Conservation (phyloP, 345 rosid species). For the Salix purpurea region DNA sequence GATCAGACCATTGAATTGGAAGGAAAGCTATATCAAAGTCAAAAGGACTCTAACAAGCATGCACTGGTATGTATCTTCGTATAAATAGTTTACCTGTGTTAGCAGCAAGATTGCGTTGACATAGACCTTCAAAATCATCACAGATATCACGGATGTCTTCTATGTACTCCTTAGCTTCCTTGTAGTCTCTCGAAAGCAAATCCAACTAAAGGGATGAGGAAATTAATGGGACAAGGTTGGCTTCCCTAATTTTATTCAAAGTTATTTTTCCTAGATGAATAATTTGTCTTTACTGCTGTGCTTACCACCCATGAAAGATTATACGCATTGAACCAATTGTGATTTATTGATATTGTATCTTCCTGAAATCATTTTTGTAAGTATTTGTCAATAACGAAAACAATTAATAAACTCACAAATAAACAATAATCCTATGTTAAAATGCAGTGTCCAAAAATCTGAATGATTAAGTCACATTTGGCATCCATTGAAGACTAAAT, state of each 20-base stretch:
- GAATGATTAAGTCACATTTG: background rate
- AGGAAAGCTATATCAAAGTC: too few relatives aligned
- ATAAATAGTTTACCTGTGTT: constrained; percentile 60
- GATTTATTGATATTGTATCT: constrained; percentile 89
- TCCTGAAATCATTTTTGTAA: constrained; percentile 49
- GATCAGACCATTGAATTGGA: too few relatives aligned
- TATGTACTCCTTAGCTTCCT: constrained; percentile 75
- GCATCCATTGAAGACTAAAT: background rate
- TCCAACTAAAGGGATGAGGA: constrained; percentile 57
- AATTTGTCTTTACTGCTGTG: constrained; percentile 1
- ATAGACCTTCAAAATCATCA: constrained; percentile 82
- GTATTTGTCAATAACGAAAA: constrained; percentile 7
- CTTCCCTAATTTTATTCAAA: background rate
- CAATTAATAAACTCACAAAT: background rate
- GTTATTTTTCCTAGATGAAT: constrained; percentile 10
- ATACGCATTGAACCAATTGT: constrained; percentile 87
- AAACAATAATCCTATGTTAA: background rate
- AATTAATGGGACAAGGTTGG: constrained; percentile 4
- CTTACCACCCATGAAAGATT: constrained; percentile 88
- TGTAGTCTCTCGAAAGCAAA: constrained; percentile 70
- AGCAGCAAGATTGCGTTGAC: constrained; percentile 92
- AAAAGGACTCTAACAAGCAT: too few relatives aligned
- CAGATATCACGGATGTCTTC: constrained; percentile 86
- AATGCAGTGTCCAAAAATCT: background rate
- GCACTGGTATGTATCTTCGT: background rate